Evolutionary conservation across 352 stramenopile species (phyloP).

Genomic region (Phytopythium chamaehyphon): DNA sequence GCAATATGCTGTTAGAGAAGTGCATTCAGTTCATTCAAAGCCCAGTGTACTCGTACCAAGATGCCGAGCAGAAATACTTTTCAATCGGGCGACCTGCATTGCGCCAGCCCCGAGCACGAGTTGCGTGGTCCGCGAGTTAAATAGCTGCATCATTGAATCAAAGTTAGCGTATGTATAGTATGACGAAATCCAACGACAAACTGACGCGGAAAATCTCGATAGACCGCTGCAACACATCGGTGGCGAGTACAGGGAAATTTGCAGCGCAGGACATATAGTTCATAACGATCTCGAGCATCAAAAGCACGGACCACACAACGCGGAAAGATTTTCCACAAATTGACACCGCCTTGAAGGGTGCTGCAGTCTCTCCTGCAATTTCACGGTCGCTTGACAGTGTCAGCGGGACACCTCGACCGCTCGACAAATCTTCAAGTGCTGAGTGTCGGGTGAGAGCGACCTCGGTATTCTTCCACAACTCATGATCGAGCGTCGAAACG

Average conservation of each 20-base stretch:
- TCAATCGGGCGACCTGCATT: constrained; percentile 95
- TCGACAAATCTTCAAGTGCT: constrained; percentile 89
- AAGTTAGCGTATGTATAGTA: constrained; percentile 5
- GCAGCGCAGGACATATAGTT: constrained; percentile 92
- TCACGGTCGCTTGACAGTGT: constrained; percentile 66
- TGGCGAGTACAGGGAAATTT: constrained; percentile 93
- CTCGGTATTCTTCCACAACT: constrained; percentile 93
- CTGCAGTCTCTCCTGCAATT: constrained; percentile 52
- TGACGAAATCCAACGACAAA: neutral
- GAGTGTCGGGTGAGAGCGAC: constrained; percentile 89
- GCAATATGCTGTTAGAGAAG: neutral
- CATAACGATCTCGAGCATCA: constrained; percentile 95
- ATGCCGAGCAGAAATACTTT: constrained; percentile 96
- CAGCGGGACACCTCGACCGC: constrained; percentile 82
- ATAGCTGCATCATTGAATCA: constrained; percentile 74
- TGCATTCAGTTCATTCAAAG: neutral
- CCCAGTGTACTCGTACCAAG: too few relatives aligned
- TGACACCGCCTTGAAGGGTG: constrained; percentile 76
- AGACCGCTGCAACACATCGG: constrained; percentile 91
- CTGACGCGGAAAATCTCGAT: constrained; percentile 88
- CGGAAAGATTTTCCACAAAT: constrained; percentile 93
- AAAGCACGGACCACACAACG: constrained; percentile 93
- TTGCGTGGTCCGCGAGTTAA: constrained; percentile 95
- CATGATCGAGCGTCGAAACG: constrained; percentile 93
- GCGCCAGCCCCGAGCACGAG: constrained; percentile 95